Evolutionary conservation across 2,329 filamentous ascomycete species (phyloP).

Genomic region (Xylariaceae sp.): DNA sequence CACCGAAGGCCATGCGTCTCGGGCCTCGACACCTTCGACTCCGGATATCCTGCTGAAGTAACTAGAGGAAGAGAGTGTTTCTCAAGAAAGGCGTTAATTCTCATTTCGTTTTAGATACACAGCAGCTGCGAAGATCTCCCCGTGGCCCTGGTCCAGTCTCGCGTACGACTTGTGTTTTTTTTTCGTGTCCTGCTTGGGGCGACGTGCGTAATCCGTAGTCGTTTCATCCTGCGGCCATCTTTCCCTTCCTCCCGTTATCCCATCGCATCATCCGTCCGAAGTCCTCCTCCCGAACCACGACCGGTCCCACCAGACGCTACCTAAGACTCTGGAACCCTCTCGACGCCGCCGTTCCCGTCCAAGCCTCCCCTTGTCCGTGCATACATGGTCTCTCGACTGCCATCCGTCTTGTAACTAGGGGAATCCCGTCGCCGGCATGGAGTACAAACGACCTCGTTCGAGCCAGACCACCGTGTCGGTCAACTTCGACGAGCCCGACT

Average conservation of each 20-base stretch:
- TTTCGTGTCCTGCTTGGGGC: slow-evolving; percentile 1
- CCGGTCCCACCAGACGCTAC: not conserved
- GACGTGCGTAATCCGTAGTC: slow-evolving; percentile 3
- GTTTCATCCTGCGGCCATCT: slow-evolving; percentile 1
- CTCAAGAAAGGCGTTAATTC: not conserved
- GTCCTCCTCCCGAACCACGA: not conserved
- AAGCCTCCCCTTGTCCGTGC: not conserved
- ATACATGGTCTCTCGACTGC: slow-evolving; percentile 18
- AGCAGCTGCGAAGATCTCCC: not conserved
- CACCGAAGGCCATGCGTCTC: not conserved
- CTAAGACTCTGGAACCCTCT: too few relatives aligned
- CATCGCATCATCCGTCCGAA: not conserved
- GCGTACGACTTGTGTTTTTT: slow-evolving; percentile 12
- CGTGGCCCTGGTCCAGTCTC: slow-evolving; percentile 4
- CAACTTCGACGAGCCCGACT: slow-evolving; percentile 41
- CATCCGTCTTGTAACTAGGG: slow-evolving; percentile 10
- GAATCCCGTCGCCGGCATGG: slow-evolving; percentile 22
- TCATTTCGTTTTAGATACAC: not conserved
- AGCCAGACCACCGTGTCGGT: slow-evolving; percentile 42
- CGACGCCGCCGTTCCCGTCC: not conserved
- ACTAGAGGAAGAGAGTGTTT: not conserved
- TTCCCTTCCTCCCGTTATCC: not conserved
- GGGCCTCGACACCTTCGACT: not conserved
- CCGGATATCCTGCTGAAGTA: not conserved
- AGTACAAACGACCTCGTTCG: slow-evolving; percentile 33